Percentiles rank a stretch among this genome's conserved stretches.
These are phyloP conservation scores for Vicia faba DNA, from an alignment of 306 rosid species.

Conservation along the genomic window DNA sequence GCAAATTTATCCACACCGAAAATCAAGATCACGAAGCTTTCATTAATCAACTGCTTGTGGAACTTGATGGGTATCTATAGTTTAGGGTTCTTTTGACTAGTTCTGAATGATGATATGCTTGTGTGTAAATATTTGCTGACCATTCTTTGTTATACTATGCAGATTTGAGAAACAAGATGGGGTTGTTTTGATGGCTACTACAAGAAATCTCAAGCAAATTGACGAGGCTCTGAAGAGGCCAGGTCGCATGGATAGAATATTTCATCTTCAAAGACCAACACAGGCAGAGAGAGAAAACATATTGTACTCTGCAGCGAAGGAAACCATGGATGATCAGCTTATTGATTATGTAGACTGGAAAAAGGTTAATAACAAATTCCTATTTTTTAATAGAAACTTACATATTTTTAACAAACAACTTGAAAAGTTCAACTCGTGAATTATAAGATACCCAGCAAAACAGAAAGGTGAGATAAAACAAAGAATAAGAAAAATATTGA, in stretches of 20 bases:
- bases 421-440: constrained; percentile 16
- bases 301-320: constrained; percentile 74
- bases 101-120: constrained; percentile 37
- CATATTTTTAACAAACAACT: background rate
- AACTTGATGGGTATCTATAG: constrained; percentile 86
- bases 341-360: constrained; percentile 92
- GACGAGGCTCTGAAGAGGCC: constrained; percentile 96
- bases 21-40: constrained; percentile 96
- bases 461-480: constrained; percentile 18
- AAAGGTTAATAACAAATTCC: constrained; percentile 60
- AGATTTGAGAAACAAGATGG: constrained; percentile 99
- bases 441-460: constrained; percentile 8
- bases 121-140: constrained; percentile 12
- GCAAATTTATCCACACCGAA: constrained; percentile 82
- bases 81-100: constrained; percentile 35
- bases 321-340: constrained; percentile 85
- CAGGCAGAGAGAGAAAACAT: constrained; percentile 90
- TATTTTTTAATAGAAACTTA: constrained; percentile 8
- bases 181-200: constrained; percentile 98
- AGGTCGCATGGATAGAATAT: constrained; percentile 98
- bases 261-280: constrained; percentile 97
- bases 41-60: constrained; percentile 98
- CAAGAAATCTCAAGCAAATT: constrained; percentile 85
- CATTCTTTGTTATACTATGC: constrained; percentile 34
- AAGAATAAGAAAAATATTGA: constrained; percentile 12